Base-by-base conservation (phyloP, 495 filamentous ascomycete species). In the Physcia stellaris region DNA sequence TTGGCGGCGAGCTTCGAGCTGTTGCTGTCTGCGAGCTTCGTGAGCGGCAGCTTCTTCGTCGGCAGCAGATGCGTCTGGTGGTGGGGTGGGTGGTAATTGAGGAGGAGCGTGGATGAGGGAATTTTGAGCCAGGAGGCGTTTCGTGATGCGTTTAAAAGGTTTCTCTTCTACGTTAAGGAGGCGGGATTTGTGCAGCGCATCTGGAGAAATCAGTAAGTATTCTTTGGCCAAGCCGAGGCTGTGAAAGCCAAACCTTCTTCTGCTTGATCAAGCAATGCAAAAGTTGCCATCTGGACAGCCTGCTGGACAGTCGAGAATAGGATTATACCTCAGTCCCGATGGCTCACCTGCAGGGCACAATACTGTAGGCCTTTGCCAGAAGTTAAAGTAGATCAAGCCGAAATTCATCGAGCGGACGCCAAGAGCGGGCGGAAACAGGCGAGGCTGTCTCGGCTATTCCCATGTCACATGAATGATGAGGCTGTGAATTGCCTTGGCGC, bases 81-180 rank as follows among this genome's bases (percentile, higher is more conserved):
- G 77, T 30, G 83, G 80, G 11, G 79, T 83, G 29, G 72, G 74
- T 2, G 71, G 74, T 21, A 79, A 71, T 15, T 65, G 64, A 22
- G 62, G 61, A 24, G 66, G 64, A 6, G 63, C 60, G 37, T 63
- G 59, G 13, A 72, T 58, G 21, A 83, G 62, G 2, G 76, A 72
- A 35, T 77, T 66, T 4, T 82, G 67, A 22, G 73, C 67, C 19
- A 80, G 62, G 9, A 94, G 71, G 29, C 83, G 77, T 60, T 85
- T 85, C 7, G 80, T 78, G 36, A 98, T 73, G 35, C 88, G 83
- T 56, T 83, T 82, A 71, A 88, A 95, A 2, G 86, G 85, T 37
- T 85, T 86, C 52, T 92, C 81, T 68, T 98, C 90, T 47, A 95
- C 80, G 48, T 77, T 79, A 24, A 96, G 72, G 17, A 94, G 83